Evolutionary conservation across 2,329 filamentous ascomycete genomes (phyloP).

Genomic region (Ophiostoma pallidulum): DNA sequence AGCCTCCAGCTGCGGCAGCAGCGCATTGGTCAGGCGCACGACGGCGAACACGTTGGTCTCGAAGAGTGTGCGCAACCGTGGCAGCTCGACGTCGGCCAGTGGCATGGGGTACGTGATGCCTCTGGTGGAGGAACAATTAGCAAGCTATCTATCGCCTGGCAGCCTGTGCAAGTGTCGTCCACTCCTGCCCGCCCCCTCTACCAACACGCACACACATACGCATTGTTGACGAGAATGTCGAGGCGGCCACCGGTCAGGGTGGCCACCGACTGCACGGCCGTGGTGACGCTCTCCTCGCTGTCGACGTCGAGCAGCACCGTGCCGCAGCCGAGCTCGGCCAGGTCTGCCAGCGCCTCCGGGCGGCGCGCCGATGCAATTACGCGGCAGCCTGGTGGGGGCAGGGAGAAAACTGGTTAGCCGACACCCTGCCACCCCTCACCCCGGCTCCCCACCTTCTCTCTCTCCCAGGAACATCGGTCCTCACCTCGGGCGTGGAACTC

Average conservation of each 20-base stretch:
- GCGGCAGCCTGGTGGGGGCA: conserved; percentile 27
- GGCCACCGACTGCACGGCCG: conserved; percentile 25
- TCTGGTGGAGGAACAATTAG: neutral
- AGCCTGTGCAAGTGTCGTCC: no score
- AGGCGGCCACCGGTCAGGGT: conserved; percentile 34
- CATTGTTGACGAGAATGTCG: conserved; percentile 51
- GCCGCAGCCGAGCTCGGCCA: conserved; percentile 20
- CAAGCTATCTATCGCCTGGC: no score
- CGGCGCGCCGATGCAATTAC: conserved; percentile 32
- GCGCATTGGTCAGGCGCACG: conserved; percentile 43
- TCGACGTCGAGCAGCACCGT: conserved; percentile 24
- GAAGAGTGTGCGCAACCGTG: conserved; percentile 42
- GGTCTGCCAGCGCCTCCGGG: conserved; percentile 24
- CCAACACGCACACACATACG: no score
- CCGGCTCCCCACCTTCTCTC: no score
- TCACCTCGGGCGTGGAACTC: conserved; percentile 23
- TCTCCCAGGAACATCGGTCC: neutral
- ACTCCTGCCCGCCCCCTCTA: no score
- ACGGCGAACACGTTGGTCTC: conserved; percentile 49
- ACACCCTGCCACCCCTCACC: no score
- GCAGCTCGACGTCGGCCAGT: conserved; percentile 39
- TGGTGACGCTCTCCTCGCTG: conserved; percentile 20
- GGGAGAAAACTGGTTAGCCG: no score
- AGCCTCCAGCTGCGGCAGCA: conserved; percentile 38
- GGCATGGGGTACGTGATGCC: conserved; percentile 35